Percentiles rank a stretch among this genome's conserved stretches.
phyloP scores from a whole-genome alignment of 257 asterid genomes.

The Fraxinus excelsior region DNA sequence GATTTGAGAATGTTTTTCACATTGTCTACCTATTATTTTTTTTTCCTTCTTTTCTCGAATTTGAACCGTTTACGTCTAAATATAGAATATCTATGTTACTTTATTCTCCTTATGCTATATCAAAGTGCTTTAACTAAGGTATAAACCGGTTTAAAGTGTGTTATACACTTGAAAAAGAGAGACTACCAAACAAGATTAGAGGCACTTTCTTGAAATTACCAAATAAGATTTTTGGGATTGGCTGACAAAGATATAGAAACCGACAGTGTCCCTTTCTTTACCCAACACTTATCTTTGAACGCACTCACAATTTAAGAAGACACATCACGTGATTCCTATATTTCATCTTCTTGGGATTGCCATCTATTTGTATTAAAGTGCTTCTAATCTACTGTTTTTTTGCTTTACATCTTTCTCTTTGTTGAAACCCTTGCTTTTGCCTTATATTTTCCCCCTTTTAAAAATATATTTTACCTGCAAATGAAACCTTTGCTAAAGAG shows the following conservation, averaged over 20 bases:
- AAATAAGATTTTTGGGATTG: conserved; percentile 1
- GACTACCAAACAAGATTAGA: conserved; percentile 18
- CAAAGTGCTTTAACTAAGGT: too few species aligned
- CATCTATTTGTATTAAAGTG: conserved; percentile 16
- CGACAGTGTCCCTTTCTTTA: conserved; percentile 47
- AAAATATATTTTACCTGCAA: not conserved
- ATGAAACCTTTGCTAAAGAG: conserved; percentile 5
- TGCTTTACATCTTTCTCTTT: conserved; percentile 23
- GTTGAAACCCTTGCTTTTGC: conserved; percentile 14
- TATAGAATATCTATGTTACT: too few species aligned
- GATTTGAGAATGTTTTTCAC: too few species aligned
- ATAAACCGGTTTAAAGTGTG: too few species aligned
- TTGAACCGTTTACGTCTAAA: too few species aligned
- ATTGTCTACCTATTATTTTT: too few species aligned
- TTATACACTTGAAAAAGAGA: conserved; percentile 30
- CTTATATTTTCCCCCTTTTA: conserved; percentile 3
- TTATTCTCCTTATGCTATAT: too few species aligned
- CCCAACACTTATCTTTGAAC: conserved; percentile 38
- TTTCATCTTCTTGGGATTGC: conserved; percentile 47
- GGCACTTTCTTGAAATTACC: conserved; percentile 28
- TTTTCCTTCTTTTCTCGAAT: too few species aligned
- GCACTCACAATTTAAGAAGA: conserved; percentile 22
- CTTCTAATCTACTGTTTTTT: conserved; percentile 5
- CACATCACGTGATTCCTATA: conserved; percentile 41
- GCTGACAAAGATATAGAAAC: conserved; percentile 31